phyloP scores from a whole-genome alignment of 768 basidiomycete species.

The Boletus speciosus region DNA sequence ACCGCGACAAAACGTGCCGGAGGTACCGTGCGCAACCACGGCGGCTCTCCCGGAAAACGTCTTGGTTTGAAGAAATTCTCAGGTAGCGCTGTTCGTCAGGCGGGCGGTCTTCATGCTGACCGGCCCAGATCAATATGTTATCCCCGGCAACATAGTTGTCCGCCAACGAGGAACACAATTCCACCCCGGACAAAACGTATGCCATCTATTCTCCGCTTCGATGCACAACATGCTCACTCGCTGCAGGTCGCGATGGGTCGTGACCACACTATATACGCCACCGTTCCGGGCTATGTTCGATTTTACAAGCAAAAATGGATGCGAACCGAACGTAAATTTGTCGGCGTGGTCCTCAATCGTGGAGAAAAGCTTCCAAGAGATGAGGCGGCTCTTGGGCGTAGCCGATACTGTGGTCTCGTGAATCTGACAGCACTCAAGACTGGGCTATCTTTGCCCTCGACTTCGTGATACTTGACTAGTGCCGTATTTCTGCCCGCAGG shows the following conservation, averaged over 20 bases:
- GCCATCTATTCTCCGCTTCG: conserved; percentile 26
- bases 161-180: conserved; percentile 91
- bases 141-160: conserved; percentile 94
- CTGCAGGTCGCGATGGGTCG: conserved; percentile 82
- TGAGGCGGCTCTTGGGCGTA: conserved; percentile 67
- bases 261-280: conserved; percentile 93
- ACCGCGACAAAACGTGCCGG: conserved; percentile 97
- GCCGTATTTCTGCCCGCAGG: background rate
- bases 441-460: conserved; percentile 7
- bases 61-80: conserved; percentile 96
- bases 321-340: conserved; percentile 68
- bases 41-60: conserved; percentile 89
- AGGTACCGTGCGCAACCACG: conserved; percentile 89
- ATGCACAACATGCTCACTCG: conserved; percentile 3
- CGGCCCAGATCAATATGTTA: conserved; percentile 76
- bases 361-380: conserved; percentile 88
- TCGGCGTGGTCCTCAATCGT: conserved; percentile 80
- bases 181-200: conserved; percentile 90
- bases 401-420: conserved; percentile 78
- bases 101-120: conserved; percentile 7
- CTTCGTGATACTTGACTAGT: conserved; percentile 4
- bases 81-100: conserved; percentile 46
- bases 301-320: conserved; percentile 86
- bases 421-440: conserved; percentile 47
- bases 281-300: conserved; percentile 86